These are phyloP conservation scores for Penicillium odoratum DNA, from an alignment of 495 filamentous ascomycete species.

Conservation along the genomic window DNA sequence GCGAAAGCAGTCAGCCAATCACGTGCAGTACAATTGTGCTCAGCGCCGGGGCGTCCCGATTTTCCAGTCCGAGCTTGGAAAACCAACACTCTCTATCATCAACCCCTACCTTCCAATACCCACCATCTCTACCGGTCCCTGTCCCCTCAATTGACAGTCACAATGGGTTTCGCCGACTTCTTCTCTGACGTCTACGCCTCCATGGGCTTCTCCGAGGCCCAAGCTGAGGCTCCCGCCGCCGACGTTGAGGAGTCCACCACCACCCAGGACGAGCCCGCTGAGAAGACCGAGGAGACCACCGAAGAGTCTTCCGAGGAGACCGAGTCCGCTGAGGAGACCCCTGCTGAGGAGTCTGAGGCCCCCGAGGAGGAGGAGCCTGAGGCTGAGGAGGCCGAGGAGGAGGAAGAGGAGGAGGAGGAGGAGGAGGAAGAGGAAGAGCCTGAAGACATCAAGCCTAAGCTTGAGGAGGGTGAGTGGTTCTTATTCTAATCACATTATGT, in stretches of 20 bases:
- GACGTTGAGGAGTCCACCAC: constrained; percentile 54
- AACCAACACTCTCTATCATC: constrained; percentile 37
- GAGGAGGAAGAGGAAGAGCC: constrained; percentile 91
- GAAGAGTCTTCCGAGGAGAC: constrained; percentile 34
- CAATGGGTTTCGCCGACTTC: constrained; percentile 65
- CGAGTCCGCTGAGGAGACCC: constrained; percentile 36
- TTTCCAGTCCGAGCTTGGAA: constrained; percentile 45
- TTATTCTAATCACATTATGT: not conserved
- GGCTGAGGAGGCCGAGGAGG: constrained; percentile 49
- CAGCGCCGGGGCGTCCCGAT: constrained; percentile 49
- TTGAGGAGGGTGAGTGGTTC: constrained; percentile 80
- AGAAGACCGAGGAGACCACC: constrained; percentile 42
- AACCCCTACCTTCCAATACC: constrained; percentile 36
- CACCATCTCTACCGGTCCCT: constrained; percentile 27
- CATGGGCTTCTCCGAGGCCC: constrained; percentile 56
- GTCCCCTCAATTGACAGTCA: constrained; percentile 43
- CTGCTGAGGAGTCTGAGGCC: constrained; percentile 44
- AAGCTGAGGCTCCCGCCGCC: constrained; percentile 60
- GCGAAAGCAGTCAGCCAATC: constrained; percentile 35
- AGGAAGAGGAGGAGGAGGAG: constrained; percentile 62
- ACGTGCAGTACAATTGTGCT: constrained; percentile 47
- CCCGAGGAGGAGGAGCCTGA: constrained; percentile 53
- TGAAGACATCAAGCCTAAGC: constrained; percentile 80
- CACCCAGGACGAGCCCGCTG: constrained; percentile 52
- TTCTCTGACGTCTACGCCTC: constrained; percentile 62